phyloP scores from a whole-genome alignment of 768 basidiomycete genomes.

The Mycena albidolilacea region DNA sequence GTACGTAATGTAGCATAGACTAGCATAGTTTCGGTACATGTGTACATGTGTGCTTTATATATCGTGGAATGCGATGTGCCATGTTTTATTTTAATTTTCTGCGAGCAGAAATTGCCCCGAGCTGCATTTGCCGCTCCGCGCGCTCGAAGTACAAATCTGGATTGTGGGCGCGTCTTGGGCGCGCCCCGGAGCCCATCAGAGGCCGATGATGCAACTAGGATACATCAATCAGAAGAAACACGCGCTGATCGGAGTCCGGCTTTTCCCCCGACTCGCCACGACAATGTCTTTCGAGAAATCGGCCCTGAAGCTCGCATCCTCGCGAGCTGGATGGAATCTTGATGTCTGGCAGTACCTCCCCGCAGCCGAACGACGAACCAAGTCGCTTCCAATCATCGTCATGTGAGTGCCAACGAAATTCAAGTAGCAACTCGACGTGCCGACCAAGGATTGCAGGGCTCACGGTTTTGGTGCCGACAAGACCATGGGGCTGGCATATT shows the following conservation, averaged over 20 bases:
- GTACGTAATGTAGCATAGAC: neutral
- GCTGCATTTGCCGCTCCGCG: neutral
- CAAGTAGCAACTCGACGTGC: neutral
- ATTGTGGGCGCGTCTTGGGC: neutral
- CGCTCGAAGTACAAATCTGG: neutral
- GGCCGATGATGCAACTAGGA: neutral
- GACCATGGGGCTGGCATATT: slow-evolving; percentile 47
- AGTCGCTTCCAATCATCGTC: slow-evolving; percentile 46
- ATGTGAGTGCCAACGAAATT: slow-evolving; percentile 41
- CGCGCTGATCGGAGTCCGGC: neutral
- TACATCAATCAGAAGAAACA: neutral
- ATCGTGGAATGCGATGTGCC: slow-evolving; percentile 2
- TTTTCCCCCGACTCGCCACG: neutral
- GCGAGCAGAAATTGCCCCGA: too few species aligned
- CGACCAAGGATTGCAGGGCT: slow-evolving; percentile 44
- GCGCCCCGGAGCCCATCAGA: neutral
- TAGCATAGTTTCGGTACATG: too few species aligned
- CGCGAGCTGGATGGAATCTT: slow-evolving; percentile 49
- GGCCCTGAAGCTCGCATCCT: slow-evolving; percentile 50
- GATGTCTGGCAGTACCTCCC: slow-evolving; percentile 55
- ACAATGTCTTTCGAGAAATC: slow-evolving; percentile 36
- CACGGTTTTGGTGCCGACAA: slow-evolving; percentile 53
- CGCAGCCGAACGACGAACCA: neutral
- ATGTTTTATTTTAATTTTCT: neutral
- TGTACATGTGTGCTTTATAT: slow-evolving; percentile 2